Evolutionary conservation across 257 asterid species (phyloP).

Genomic region (Solanum lignicaule): DNA sequence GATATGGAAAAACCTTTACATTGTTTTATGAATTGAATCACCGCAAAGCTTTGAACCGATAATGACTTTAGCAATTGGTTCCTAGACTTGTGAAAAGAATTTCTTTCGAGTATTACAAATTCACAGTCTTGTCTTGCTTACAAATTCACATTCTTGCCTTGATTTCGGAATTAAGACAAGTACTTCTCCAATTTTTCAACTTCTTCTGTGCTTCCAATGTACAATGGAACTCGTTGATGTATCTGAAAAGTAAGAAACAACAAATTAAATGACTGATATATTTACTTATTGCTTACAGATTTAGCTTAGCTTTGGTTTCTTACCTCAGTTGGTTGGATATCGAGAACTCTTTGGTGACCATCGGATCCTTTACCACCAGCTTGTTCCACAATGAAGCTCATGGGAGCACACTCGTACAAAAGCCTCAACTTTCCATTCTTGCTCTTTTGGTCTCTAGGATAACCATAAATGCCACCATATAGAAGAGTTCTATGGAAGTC

Average conservation of each 20-base stretch:
- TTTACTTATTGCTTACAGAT: neutral
- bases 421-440: constrained; percentile 88
- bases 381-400: constrained; percentile 93
- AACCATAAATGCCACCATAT: constrained; percentile 89
- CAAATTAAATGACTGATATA: neutral
- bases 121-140: neutral
- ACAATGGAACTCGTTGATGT: constrained; percentile 81
- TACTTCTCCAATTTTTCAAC: constrained; percentile 86
- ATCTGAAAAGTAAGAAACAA: constrained; percentile 29
- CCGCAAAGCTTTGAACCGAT: neutral
- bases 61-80: neutral
- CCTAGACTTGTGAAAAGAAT: neutral
- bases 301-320: constrained; percentile 11
- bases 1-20: neutral
- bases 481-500: constrained; percentile 76
- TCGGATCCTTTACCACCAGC: constrained; percentile 97
- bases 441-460: constrained; percentile 72
- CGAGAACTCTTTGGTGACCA: constrained; percentile 66
- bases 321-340: constrained; percentile 83
- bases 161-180: constrained; percentile 31
- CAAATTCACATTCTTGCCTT: neutral
- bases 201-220: constrained; percentile 83
- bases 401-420: constrained; percentile 92
- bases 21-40: neutral
- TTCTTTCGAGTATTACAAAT: neutral